Evolutionary conservation across 1,284 basidiomycete genomes (phyloP), one percentile per base, ranked within the genome.

Genomic region (Somion occarium): DNA sequence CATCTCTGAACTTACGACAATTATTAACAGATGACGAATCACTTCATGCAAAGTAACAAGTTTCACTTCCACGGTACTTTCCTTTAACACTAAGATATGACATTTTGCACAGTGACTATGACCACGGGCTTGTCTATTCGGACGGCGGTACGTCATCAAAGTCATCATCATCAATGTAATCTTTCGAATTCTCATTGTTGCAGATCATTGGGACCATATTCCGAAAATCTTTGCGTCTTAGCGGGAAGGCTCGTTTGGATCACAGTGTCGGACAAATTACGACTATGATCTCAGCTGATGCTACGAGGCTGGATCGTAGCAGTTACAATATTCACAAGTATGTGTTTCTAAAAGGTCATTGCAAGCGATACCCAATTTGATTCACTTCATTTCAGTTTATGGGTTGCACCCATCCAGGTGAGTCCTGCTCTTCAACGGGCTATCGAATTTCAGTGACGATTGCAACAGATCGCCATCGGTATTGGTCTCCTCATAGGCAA

Each of bases 201-300:
- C 55, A 81, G 78, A 54, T 88, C 45, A 85, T 88, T 55, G 80
- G 85, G 3, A 70, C 74, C 43, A 80, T 91, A 50, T 88, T 88
- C 64, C 76, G 83, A 23, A 88, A 89, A 61, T 82, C 85, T 1
- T 70, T 90, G 23, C 77, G 82, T 20, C 71, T 92, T 5, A 85
- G 82, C 26, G 83, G 82, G 9, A 78, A 82, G 44, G 79, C 80
- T 19, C 73, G 87, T 12, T 64, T 75, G 58, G 69, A 82, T 53
- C 76, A 86, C 55, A 78, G 73, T 27, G 78, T 79, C 19, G 85
- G 85, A 1, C 75, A 88, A 61, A 81, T 88, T 49, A 87, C 82
- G 5, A 88, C 84, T 0, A 81, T 88, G 75, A 83, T 87, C 22
- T 80, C 80, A 2, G 76, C 83, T 23, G 84, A 87, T 60, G 65